A percentile compares a stretch with the other conserved stretches of the same genome.
Evolutionary conservation across 805 yeast species (phyloP).

Genomic region (Aciculoconidium aculeatum): DNA sequence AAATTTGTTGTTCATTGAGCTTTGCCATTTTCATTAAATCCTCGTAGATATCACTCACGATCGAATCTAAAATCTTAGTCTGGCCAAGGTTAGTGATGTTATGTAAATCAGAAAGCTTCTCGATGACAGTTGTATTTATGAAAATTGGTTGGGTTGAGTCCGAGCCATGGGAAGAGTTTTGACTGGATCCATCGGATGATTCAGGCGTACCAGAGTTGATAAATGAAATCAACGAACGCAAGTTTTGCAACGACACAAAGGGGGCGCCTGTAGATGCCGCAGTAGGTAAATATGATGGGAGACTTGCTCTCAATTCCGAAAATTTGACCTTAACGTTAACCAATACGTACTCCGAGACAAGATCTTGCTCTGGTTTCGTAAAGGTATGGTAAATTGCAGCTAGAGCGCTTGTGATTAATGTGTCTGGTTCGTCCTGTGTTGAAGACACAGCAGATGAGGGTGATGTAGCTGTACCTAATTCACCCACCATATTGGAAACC

Average conservation of each 20-base stretch:
- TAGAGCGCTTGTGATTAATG: slow-evolving; percentile 33
- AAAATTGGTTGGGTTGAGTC: slow-evolving; percentile 32
- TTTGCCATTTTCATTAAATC: slow-evolving; percentile 50
- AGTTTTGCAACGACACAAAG: slow-evolving; percentile 52
- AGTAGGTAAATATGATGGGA: slow-evolving; percentile 45
- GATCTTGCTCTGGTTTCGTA: slow-evolving; percentile 13
- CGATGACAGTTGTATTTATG: slow-evolving; percentile 36
- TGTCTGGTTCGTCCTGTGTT: slow-evolving; percentile 6
- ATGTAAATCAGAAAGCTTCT: slow-evolving; percentile 34
- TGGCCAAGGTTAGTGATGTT: slow-evolving; percentile 31
- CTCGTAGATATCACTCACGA: slow-evolving; percentile 52
- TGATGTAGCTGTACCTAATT: slow-evolving; percentile 16
- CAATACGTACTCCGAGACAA: slow-evolving; percentile 46
- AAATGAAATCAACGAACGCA: slow-evolving; percentile 56
- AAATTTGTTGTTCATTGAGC: slow-evolving; percentile 45
- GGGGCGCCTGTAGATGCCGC: slow-evolving; percentile 47
- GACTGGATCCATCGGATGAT: no score
- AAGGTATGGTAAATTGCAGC: slow-evolving; percentile 39
- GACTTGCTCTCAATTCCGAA: slow-evolving; percentile 52
- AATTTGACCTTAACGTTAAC: slow-evolving; percentile 63
- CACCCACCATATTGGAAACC: slow-evolving; percentile 22
- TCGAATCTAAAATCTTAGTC: slow-evolving; percentile 44
- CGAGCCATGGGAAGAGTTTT: slow-evolving; percentile 27
- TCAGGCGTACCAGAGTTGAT: slow-evolving; percentile 35
- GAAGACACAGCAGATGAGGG: slow-evolving; percentile 5